Percentiles rank a stretch among this genome's conserved stretches.
These are phyloP conservation scores for Chrysoporthe cubensis DNA, from an alignment of 2,329 filamentous ascomycete species.

Conservation along the genomic window DNA sequence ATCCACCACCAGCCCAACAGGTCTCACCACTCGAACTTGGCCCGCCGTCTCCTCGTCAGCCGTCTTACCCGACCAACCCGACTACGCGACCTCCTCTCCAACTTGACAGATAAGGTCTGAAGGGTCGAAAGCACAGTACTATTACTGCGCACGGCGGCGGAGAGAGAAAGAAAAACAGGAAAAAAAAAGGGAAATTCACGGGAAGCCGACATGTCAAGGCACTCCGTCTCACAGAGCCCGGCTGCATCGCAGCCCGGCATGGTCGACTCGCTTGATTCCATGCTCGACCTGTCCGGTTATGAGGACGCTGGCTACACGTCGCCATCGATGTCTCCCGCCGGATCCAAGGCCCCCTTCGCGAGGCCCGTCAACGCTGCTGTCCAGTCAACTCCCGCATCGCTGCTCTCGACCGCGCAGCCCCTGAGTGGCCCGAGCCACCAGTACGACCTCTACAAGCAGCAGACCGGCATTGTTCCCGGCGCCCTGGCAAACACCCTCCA, in stretches of 20 bases:
- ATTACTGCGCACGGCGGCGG: not conserved
- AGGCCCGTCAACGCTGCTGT: conserved; percentile 52
- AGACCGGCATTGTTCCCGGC: conserved; percentile 88
- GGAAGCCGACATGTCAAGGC: conserved; percentile 30
- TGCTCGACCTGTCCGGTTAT: conserved; percentile 67
- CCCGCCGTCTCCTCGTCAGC: not conserved
- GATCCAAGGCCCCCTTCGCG: conserved; percentile 56
- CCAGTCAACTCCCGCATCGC: conserved; percentile 52
- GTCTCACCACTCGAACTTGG: not conserved
- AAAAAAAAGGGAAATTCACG: not conserved
- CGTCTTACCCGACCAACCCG: not conserved
- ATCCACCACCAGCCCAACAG: not conserved
- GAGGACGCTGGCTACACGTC: conserved; percentile 64
- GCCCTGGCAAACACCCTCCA: conserved; percentile 80
- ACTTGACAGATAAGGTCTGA: not conserved
- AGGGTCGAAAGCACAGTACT: not conserved
- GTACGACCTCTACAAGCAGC: conserved; percentile 93
- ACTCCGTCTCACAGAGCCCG: conserved; percentile 34
- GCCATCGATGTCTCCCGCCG: conserved; percentile 61
- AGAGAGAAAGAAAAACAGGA: conserved; percentile 2
- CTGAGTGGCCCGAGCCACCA: conserved; percentile 87
- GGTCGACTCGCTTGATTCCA: conserved; percentile 57
- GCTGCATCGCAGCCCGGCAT: conserved; percentile 41
- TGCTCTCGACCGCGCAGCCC: conserved; percentile 58
- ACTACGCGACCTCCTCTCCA: not conserved